Base-by-base conservation (phyloP, 202 grass and related monocot genomes). In the Cymbopogon flexuosus region DNA sequence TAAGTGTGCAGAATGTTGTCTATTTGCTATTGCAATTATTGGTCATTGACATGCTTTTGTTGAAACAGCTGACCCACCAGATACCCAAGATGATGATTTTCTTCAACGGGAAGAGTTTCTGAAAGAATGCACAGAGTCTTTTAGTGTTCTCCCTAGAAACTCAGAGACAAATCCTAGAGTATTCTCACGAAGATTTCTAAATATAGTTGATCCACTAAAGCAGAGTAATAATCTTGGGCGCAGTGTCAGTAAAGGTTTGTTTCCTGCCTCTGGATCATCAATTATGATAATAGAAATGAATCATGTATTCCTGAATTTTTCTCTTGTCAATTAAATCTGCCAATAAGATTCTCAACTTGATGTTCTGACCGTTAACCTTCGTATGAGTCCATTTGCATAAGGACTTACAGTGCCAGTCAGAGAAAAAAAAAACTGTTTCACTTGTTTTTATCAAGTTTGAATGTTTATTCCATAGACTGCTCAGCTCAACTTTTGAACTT, bases 151-250 rank as follows among this genome's bases (percentile, higher is more conserved):
- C 37, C 62, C 77, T 46, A 86, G 64, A 63, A 58, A 31, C 30
- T 79, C 41, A 10, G 79, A 83, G 56, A 85, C 49, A 22, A 75
- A 77, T 73, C 14, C 57, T 6, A 56, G 82, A 62, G 45, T 64
- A 57, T 93, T 93, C 57, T 31, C 76, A 63, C 81, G 75, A 30
- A 93, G 90, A 75, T 81, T 90, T 88, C 67, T 93, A 3, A 93
- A 93, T 71, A 93, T 93, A 54, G 79, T 90, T 52, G 91, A 93
- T 79, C 91, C 91, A 46, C 36, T 93, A 63, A 93, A 93, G 78
- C 61, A 59, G 30, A 85, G 52, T 71, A 93, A 93, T 27, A 93
- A 93, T 80, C 91, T 93, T 13, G 91, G 91, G 22, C 87, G 91
- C 81, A 93, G 91, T 49, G 91, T 93, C 58, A 93, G 82, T 79